phyloP scores from a whole-genome alignment of 257 asterid species.

The Ballota nigra region DNA sequence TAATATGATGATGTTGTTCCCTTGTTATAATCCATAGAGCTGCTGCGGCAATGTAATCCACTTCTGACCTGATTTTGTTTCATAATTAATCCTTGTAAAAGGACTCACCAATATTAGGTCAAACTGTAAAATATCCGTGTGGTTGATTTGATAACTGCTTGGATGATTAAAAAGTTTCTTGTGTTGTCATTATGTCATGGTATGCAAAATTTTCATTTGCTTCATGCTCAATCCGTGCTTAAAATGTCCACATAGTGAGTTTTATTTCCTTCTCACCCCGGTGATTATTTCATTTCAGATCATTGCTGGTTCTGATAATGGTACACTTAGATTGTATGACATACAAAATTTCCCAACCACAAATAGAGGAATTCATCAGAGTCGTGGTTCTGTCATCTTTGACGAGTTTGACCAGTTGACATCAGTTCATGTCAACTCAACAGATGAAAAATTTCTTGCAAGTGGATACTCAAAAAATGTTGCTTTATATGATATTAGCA shows the following conservation, averaged over 20 bases:
- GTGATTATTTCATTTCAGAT: slow-evolving; percentile 52
- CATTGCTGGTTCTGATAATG: slow-evolving; percentile 93
- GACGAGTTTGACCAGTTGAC: slow-evolving; percentile 91
- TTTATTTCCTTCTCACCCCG: slow-evolving; percentile 15
- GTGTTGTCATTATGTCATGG: slow-evolving; percentile 14
- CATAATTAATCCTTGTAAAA: background rate
- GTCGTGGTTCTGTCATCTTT: slow-evolving; percentile 50
- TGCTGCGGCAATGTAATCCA: background rate
- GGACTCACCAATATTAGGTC: background rate
- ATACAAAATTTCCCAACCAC: slow-evolving; percentile 44
- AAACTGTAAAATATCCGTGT: background rate
- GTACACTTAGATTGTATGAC: slow-evolving; percentile 77
- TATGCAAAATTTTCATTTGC: slow-evolving; percentile 1
- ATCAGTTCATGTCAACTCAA: slow-evolving; percentile 89
- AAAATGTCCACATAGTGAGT: background rate
- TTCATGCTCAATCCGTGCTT: slow-evolving; percentile 9
- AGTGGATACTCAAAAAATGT: slow-evolving; percentile 90
- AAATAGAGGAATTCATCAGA: slow-evolving; percentile 39
- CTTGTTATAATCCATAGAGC: background rate
- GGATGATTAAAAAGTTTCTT: slow-evolving; percentile 6
- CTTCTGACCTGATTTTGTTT: slow-evolving; percentile 3
- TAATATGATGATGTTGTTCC: background rate
- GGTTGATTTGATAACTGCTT: background rate
- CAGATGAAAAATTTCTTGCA: slow-evolving; percentile 87
- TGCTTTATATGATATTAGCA: slow-evolving; percentile 73